These are phyloP conservation scores for Excoecaria agallocha DNA, from an alignment of 345 rosid genomes.

Conservation along the genomic window DNA sequence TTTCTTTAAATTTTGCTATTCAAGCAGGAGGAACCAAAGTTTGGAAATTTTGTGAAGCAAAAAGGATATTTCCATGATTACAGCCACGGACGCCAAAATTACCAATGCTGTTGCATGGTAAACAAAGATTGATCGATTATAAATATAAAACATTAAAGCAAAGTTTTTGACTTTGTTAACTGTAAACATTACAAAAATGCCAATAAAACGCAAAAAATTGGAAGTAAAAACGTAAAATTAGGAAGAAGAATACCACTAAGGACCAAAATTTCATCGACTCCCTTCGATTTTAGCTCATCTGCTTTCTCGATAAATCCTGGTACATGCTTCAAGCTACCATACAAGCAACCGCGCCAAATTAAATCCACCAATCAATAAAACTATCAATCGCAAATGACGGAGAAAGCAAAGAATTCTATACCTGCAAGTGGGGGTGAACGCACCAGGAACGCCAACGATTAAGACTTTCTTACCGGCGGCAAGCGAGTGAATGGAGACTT, in stretches of 20 bases:
- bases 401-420: slow-evolving; percentile 11
- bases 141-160: not conserved
- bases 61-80: not conserved
- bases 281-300: slow-evolving; percentile 75
- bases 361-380: not conserved
- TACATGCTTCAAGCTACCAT: slow-evolving; percentile 74
- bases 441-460: slow-evolving; percentile 95
- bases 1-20: no score
- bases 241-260: slow-evolving; percentile 56
- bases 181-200: not conserved
- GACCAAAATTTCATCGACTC: slow-evolving; percentile 72
- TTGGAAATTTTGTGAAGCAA: not conserved
- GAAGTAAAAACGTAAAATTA: not conserved
- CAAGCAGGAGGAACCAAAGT: not conserved
- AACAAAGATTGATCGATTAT: not conserved
- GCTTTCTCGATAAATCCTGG: slow-evolving; percentile 96
- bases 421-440: slow-evolving; percentile 99
- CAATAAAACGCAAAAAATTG: not conserved
- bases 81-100: not conserved
- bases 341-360: slow-evolving; percentile 1
- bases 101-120: not conserved
- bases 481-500: slow-evolving; percentile 71
- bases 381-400: not conserved
- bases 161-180: not conserved
- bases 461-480: slow-evolving; percentile 82